Evolutionary conservation across 805 yeast species (phyloP).

Genomic region (Starmerella floris): DNA sequence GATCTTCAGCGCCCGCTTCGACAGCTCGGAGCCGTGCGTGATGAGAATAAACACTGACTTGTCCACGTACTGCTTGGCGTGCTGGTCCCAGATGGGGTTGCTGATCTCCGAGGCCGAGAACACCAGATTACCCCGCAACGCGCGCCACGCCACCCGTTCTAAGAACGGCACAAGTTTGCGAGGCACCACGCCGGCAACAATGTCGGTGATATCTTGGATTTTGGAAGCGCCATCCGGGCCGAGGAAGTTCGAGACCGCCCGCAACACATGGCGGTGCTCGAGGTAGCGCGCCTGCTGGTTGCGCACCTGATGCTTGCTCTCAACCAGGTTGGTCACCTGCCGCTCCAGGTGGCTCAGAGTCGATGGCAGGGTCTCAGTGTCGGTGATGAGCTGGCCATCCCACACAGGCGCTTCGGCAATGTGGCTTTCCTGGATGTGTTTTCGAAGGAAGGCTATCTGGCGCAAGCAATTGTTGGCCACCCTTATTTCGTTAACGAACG

Average conservation of each 20-base stretch:
- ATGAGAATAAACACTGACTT: conserved; percentile 80
- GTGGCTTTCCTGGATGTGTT: conserved; percentile 25
- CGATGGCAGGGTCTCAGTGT: conserved; percentile 57
- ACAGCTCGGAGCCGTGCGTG: conserved; percentile 73
- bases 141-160: conserved; percentile 81
- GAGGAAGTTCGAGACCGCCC: conserved; percentile 35
- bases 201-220: conserved; percentile 29
- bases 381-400: conserved; percentile 32
- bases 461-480: conserved; percentile 76
- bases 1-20: conserved; percentile 62
- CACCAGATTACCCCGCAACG: conserved; percentile 80
- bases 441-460: conserved; percentile 43
- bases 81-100: conserved; percentile 47
- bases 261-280: conserved; percentile 55
- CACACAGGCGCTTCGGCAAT: conserved; percentile 28
- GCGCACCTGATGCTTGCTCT: conserved; percentile 51
- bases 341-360: conserved; percentile 58
- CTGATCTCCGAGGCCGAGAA: conserved; percentile 61
- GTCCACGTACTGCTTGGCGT: conserved; percentile 42
- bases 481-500: conserved; percentile 79
- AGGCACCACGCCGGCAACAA: conserved; percentile 68
- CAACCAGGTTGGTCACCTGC: conserved; percentile 57
- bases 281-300: conserved; percentile 49
- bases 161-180: conserved; percentile 55
- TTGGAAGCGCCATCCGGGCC: conserved; percentile 23